phyloP scores from a whole-genome alignment of 1,284 basidiomycete genomes.

The Melanopsichium pennsylvanicum region DNA sequence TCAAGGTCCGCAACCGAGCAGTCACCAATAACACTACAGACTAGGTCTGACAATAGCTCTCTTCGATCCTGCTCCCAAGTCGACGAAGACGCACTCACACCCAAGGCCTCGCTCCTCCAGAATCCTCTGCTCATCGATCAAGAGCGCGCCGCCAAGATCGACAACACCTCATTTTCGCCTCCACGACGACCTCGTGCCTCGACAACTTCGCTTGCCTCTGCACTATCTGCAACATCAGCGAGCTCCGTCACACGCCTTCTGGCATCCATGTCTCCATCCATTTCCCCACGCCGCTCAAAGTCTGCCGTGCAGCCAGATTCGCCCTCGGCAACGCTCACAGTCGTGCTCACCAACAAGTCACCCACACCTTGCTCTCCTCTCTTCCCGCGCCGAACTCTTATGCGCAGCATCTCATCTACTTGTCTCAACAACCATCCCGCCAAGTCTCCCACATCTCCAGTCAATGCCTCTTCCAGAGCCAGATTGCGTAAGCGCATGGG shows the following conservation, averaged over 20 bases:
- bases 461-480: background rate
- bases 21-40: too few relatives aligned
- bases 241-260: slow-evolving; percentile 13
- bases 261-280: slow-evolving; percentile 5
- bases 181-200: slow-evolving; percentile 7
- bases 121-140: background rate
- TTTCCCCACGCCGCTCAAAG: background rate
- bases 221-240: background rate
- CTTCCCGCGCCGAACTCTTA: slow-evolving; percentile 26
- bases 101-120: slow-evolving; percentile 10
- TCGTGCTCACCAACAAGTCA: slow-evolving; percentile 15
- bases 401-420: slow-evolving; percentile 29
- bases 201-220: slow-evolving; percentile 7
- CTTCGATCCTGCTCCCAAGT: slow-evolving; percentile 24
- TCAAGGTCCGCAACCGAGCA: background rate
- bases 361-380: slow-evolving; percentile 24
- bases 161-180: background rate
- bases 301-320: background rate
- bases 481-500: slow-evolving; percentile 30
- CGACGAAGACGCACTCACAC: slow-evolving; percentile 11
- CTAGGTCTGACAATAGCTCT: background rate
- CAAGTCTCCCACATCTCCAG: slow-evolving; percentile 8
- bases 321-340: slow-evolving; percentile 1
- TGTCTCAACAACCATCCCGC: slow-evolving; percentile 3
- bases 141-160: background rate